Percentiles rank a stretch among this genome's conserved stretches.
Evolutionary conservation across 1,284 basidiomycete species (phyloP).

Genomic region (Sporisorium exsertum): DNA sequence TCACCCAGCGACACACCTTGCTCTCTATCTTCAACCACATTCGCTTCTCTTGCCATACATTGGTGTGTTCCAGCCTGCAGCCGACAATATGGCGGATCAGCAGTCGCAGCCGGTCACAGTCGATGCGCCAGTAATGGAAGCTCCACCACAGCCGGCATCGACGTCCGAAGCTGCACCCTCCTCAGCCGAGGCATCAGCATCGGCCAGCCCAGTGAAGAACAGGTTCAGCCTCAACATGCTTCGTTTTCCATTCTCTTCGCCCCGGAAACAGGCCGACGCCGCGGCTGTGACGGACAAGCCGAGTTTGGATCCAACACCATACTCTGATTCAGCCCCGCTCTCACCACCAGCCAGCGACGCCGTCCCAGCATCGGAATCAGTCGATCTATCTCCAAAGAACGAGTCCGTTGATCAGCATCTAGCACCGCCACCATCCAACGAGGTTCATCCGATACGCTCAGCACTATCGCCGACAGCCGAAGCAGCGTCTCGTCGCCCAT

Average conservation of each 20-base stretch:
- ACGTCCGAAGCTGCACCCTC: neutral
- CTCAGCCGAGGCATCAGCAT: too few relatives aligned
- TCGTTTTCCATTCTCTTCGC: slow-evolving; percentile 31
- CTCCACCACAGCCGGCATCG: neutral
- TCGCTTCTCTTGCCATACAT: neutral
- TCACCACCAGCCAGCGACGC: neutral
- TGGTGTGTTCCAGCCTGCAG: neutral
- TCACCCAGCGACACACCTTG: too few relatives aligned
- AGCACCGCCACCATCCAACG: slow-evolving; percentile 9
- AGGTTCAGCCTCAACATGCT: slow-evolving; percentile 46
- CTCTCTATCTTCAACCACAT: neutral
- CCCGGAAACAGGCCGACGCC: slow-evolving; percentile 12
- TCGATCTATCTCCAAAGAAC: neutral
- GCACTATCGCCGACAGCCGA: slow-evolving; percentile 11
- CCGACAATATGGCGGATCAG: slow-evolving; percentile 10
- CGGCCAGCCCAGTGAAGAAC: slow-evolving; percentile 12
- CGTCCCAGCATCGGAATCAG: neutral
- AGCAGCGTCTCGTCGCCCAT: slow-evolving; percentile 12
- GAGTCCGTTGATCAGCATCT: neutral
- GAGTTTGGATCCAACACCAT: neutral
- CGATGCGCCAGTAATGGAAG: neutral
- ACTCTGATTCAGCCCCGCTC: neutral
- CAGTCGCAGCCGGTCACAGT: neutral
- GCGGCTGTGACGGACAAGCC: neutral
- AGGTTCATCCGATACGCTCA: slow-evolving; percentile 23